phyloP scores from a whole-genome alignment of 192 early-diverging fungal species.

The Coemansia sp. region DNA sequence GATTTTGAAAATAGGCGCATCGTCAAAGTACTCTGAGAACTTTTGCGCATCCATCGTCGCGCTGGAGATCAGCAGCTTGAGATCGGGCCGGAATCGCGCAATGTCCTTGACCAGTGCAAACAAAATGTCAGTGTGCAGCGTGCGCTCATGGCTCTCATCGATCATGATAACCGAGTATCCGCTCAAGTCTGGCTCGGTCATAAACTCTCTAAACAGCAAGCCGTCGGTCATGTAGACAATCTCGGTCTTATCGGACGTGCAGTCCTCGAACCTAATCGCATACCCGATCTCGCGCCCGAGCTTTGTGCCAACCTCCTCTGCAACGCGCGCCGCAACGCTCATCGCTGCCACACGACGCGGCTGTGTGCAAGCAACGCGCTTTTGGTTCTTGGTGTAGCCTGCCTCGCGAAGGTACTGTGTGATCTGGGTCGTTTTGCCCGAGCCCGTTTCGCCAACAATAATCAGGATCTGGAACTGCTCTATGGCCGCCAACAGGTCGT shows the following conservation, averaged over 20 bases:
- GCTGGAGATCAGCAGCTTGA: constrained; percentile 93
- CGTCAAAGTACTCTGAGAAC: constrained; percentile 94
- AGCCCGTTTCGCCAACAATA: constrained; percentile 96
- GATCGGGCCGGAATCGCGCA: constrained; percentile 85
- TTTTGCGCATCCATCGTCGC: constrained; percentile 98
- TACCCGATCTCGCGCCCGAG: constrained; percentile 94
- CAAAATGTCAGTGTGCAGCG: constrained; percentile 92
- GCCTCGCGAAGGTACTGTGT: constrained; percentile 96
- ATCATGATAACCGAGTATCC: constrained; percentile 93
- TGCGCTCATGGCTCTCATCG: constrained; percentile 98
- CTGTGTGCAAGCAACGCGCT: constrained; percentile 95
- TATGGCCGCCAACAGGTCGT: constrained; percentile 81
- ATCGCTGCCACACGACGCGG: constrained; percentile 98
- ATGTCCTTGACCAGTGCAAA: constrained; percentile 98
- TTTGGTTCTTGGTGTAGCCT: constrained; percentile 85
- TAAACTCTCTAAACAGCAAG: constrained; percentile 94
- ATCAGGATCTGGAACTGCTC: constrained; percentile 85
- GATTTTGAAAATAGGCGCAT: constrained; percentile 90
- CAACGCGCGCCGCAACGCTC: constrained; percentile 95
- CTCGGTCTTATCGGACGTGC: constrained; percentile 89
- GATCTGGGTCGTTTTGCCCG: constrained; percentile 98
- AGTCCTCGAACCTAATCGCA: constrained; percentile 97
- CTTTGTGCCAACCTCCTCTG: constrained; percentile 94
- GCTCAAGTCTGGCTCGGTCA: constrained; percentile 92
- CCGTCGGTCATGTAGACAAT: constrained; percentile 99